A percentile compares a stretch with the other conserved stretches of the same genome.
Conservation (phyloP, 495 filamentous ascomycete genomes). For the Recurvomyces mirabilis region DNA sequence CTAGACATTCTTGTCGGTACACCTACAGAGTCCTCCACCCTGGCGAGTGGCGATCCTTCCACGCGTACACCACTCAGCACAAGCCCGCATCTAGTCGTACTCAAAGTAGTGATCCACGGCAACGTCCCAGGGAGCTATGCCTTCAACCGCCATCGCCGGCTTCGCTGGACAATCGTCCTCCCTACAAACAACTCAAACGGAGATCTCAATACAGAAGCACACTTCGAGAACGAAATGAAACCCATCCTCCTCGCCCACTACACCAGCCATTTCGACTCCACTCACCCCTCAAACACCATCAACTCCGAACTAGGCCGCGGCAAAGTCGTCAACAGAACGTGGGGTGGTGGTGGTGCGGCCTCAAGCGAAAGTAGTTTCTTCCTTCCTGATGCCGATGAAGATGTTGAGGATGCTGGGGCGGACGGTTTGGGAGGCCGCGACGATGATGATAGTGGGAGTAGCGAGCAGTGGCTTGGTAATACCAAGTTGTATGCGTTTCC, state of each 20-base stretch:
- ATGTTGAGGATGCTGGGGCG: slow-evolving; percentile 24
- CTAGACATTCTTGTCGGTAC: slow-evolving; percentile 88
- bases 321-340: slow-evolving; percentile 83
- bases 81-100: slow-evolving; percentile 58
- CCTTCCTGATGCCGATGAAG: slow-evolving; percentile 54
- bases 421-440: no score
- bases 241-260: slow-evolving; percentile 50
- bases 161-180: slow-evolving; percentile 71
- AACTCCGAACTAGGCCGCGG: slow-evolving; percentile 82
- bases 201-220: slow-evolving; percentile 60
- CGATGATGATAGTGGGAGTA: no score
- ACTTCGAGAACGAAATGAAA: slow-evolving; percentile 49
- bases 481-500: slow-evolving; percentile 91
- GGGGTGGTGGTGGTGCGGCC: slow-evolving; percentile 90
- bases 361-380: slow-evolving; percentile 18
- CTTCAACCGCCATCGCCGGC: slow-evolving; percentile 87
- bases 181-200: slow-evolving; percentile 20
- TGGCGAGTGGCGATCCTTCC: slow-evolving; percentile 28
- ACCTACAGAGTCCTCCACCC: slow-evolving; percentile 52
- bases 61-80: slow-evolving; percentile 27
- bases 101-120: slow-evolving; percentile 81
- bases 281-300: no score
- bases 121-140: slow-evolving; percentile 94
- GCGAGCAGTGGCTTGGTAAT: slow-evolving; percentile 44
- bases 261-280: no score